A percentile compares a stretch with the other conserved stretches of the same genome.
phyloP scores from a whole-genome alignment of 768 basidiomycete genomes.

The Serendipita sp. region DNA sequence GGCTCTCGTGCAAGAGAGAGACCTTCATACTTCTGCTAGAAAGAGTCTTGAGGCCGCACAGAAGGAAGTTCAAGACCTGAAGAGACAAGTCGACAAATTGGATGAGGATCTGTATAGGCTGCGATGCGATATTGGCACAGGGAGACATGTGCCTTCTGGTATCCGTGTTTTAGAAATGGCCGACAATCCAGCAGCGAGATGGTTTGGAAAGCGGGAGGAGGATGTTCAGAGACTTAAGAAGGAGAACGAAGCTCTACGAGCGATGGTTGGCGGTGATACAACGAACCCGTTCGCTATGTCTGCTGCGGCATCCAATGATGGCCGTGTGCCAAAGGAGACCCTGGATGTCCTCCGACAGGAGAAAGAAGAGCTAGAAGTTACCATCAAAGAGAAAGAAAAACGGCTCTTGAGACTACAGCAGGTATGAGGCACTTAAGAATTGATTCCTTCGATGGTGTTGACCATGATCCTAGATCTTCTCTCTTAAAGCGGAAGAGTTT shows the following conservation, averaged over 20 bases:
- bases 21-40: neutral
- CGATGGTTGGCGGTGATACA: conserved; percentile 13
- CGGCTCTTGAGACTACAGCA: conserved; percentile 63
- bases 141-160: conserved; percentile 57
- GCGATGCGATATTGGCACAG: conserved; percentile 56
- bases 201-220: conserved; percentile 59
- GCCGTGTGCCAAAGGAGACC: conserved; percentile 59
- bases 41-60: conserved; percentile 18
- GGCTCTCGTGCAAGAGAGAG: neutral
- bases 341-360: conserved; percentile 58
- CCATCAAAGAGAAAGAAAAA: conserved; percentile 65
- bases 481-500: conserved; percentile 77
- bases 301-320: neutral
- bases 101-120: conserved; percentile 70
- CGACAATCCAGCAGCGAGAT: conserved; percentile 72
- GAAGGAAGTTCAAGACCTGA: conserved; percentile 22
- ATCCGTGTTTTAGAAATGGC: conserved; percentile 49
- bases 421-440: conserved; percentile 24
- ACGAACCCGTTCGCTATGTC: neutral
- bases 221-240: conserved; percentile 57
- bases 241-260: conserved; percentile 66
- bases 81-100: conserved; percentile 44
- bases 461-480: conserved; percentile 43
- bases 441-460: neutral
- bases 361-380: conserved; percentile 47